Evolutionary conservation across 805 yeast species (phyloP).

Genomic region (Groenewaldozyma salmanticensis): DNA sequence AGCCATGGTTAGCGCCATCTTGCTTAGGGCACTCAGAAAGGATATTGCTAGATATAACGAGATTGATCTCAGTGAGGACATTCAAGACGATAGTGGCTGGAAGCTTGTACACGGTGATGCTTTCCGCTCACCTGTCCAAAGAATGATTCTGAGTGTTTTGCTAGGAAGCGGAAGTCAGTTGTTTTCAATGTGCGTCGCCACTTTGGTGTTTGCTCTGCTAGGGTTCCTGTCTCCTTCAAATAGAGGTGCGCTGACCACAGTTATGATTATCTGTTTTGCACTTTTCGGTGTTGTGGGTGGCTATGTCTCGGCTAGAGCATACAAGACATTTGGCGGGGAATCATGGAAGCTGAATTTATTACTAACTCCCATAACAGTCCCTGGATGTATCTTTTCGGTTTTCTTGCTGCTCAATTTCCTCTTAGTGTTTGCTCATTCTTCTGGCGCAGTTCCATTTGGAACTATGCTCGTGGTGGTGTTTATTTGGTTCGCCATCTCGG

Average conservation of each 20-base stretch:
- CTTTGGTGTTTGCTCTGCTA: constrained; percentile 72
- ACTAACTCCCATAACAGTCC: constrained; percentile 76
- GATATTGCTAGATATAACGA: constrained; percentile 87
- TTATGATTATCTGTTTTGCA: constrained; percentile 77
- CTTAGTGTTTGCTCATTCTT: constrained; percentile 64
- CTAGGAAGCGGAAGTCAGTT: constrained; percentile 87
- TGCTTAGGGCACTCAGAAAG: constrained; percentile 67
- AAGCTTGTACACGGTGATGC: constrained; percentile 92
- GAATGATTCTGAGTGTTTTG: constrained; percentile 65
- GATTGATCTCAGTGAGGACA: constrained; percentile 69
- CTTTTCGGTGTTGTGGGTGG: constrained; percentile 77
- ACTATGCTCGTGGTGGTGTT: constrained; percentile 72
- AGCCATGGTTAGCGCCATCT: constrained; percentile 65
- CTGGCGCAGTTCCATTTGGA: constrained; percentile 92
- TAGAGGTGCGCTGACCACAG: constrained; percentile 87
- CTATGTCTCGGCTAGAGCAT: constrained; percentile 73
- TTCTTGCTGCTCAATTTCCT: constrained; percentile 73
- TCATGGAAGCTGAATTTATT: constrained; percentile 81
- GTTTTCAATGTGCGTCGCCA: constrained; percentile 61
- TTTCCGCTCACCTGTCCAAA: constrained; percentile 68
- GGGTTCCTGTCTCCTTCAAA: constrained; percentile 91
- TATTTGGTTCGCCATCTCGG: constrained; percentile 78
- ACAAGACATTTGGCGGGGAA: constrained; percentile 86
- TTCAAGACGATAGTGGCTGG: constrained; percentile 95
- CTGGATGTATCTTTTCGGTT: constrained; percentile 58